Evolutionary conservation across 768 basidiomycete species (phyloP).

Genomic region (Suillus placidus): DNA sequence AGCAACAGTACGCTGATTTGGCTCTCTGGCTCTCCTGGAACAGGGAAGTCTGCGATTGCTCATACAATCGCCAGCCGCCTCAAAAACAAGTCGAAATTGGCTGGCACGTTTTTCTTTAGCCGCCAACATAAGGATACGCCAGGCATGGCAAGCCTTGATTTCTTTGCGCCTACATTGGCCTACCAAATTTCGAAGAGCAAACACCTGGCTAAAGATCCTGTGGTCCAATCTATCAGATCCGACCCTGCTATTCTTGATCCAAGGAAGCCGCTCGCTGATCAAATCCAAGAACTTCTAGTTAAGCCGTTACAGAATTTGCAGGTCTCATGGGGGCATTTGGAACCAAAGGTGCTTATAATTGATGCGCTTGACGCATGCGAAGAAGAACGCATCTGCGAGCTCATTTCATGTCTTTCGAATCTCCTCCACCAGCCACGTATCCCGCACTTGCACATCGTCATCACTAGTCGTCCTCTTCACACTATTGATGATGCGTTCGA

Average conservation of each 20-base stretch:
- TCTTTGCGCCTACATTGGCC: background rate
- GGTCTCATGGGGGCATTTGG: background rate
- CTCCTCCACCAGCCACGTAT: background rate
- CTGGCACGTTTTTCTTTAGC: background rate
- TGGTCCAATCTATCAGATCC: background rate
- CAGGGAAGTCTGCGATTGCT: conserved; percentile 4
- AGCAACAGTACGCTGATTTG: background rate
- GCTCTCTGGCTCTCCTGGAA: conserved; percentile 5
- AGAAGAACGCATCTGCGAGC: background rate
- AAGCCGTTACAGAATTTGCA: background rate
- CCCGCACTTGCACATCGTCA: background rate
- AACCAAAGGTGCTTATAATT: conserved; percentile 4
- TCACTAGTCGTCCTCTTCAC: background rate
- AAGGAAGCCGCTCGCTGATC: background rate
- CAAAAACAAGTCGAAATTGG: background rate
- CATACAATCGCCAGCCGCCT: background rate
- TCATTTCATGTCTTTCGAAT: background rate
- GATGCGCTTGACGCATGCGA: conserved; percentile 1
- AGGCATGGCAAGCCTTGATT: background rate
- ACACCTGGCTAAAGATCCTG: background rate
- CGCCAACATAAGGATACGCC: background rate
- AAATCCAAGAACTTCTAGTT: background rate
- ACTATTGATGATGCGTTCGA: conserved; percentile 1
- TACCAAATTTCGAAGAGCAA: conserved; percentile 1
- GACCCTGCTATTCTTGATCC: conserved; percentile 6